Conservation (phyloP, 768 basidiomycete genomes). For the Rossbeevera mucosa region DNA sequence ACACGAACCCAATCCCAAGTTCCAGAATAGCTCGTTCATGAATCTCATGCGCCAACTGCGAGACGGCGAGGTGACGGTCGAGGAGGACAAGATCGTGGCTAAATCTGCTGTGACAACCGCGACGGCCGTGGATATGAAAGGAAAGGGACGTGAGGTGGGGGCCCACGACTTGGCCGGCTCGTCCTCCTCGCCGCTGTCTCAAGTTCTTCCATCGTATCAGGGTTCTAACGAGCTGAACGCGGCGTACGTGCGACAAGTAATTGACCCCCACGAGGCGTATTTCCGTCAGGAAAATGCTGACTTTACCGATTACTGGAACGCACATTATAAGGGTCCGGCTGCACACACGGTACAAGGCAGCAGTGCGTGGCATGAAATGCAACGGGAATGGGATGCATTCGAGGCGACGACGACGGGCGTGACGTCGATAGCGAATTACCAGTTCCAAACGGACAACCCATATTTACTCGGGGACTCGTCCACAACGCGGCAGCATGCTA, state of each 20-base stretch:
- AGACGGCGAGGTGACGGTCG: conserved; percentile 72
- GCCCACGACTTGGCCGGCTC: neutral
- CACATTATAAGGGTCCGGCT: conserved; percentile 30
- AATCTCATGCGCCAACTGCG: conserved; percentile 80
- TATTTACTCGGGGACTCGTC: conserved; percentile 62
- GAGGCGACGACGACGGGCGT: conserved; percentile 71
- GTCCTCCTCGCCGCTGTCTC: conserved; percentile 9
- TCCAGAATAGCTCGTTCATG: conserved; percentile 80
- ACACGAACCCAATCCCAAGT: conserved; percentile 77
- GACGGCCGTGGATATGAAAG: conserved; percentile 47
- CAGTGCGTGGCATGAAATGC: conserved; percentile 57
- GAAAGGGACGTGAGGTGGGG: conserved; percentile 52
- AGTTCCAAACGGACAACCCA: conserved; percentile 75
- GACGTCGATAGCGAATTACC: conserved; percentile 51
- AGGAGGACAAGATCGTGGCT: conserved; percentile 73
- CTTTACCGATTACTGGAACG: conserved; percentile 58
- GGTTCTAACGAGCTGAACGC: conserved; percentile 16
- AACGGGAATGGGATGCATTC: conserved; percentile 76
- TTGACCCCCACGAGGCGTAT: conserved; percentile 59
- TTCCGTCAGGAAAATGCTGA: conserved; percentile 67
- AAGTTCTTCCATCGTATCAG: conserved; percentile 13
- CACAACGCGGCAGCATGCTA: conserved; percentile 43
- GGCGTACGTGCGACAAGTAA: conserved; percentile 19
- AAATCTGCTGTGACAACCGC: conserved; percentile 30
- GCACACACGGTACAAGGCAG: conserved; percentile 24